Evolutionary conservation across 495 filamentous ascomycete species (phyloP), one percentile per base, ranked within the genome.

Genomic region (Penicillium odoratum): DNA sequence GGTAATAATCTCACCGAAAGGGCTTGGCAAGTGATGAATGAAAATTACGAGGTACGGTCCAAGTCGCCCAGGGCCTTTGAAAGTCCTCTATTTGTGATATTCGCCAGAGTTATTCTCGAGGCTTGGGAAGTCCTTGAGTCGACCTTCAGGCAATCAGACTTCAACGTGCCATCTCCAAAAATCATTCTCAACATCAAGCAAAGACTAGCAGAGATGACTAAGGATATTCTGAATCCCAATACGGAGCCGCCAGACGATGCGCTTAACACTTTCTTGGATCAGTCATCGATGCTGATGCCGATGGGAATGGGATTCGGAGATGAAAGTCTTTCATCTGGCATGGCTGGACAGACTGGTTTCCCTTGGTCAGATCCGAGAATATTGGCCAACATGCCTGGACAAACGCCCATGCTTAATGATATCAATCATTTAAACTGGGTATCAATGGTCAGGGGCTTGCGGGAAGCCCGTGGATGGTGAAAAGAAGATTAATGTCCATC

Each of bases 1-100:
- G 10, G 53, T 13, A 42, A 53, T 9, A 42, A 64, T 6, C 63
- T 74, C 7, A 69, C 74, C 25, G 59, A 65, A 52, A 28, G 64
- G 28, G 69, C 69, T 6, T 86, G 83, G 83, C 58, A 75, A 9
- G 50, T 69, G 2, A 78, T 84, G 75, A 77, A 71, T 60, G 74
- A 80, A 1, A 82, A 83, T 54, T 83, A 71, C 53, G 73, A 78
- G 7, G 75, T 68, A 25, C 70, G 74, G 8, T 73, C 74, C 55
- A 28, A 43, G 9, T 42, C 42, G 7, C 31, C 56, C 25, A n/a
- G 46, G 1, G 9, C 55, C 30, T 48, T 55, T 11, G 61, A 69
- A 26, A 66, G 51, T 50, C 71, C 73, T 8, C 56, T 82, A 7
- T 77, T 79, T 58, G 61, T 62, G 10, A 56, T 78, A 25, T 80